phyloP scores from a whole-genome alignment of 305 asterid species.

The Solanum hybrid region DNA sequence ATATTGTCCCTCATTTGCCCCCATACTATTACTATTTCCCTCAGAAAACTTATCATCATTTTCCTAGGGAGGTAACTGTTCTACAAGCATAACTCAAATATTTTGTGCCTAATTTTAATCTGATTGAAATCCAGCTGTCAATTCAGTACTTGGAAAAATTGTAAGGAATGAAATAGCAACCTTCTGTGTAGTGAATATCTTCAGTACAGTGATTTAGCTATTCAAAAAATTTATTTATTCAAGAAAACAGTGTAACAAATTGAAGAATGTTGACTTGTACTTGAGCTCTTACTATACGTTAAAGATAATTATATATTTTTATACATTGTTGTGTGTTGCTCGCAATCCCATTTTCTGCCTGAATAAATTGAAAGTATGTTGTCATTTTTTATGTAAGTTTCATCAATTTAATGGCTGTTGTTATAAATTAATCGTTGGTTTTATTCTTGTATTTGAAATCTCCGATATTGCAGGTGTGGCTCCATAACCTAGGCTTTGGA shows the following conservation, averaged over 20 bases:
- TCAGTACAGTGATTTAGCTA: not conserved
- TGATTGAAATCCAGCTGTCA: not conserved
- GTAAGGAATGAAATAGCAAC: not conserved
- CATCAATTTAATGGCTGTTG: not conserved
- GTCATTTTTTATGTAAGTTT: not conserved
- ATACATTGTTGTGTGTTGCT: not conserved
- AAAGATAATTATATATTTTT: not conserved
- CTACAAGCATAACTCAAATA: not conserved
- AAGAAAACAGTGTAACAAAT: not conserved
- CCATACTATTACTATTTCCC: slow-evolving; percentile 66
- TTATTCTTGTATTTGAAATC: not conserved
- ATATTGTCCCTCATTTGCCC: slow-evolving; percentile 98
- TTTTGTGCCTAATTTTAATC: not conserved
- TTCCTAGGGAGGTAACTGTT: slow-evolving; percentile 77
- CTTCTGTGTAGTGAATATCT: not conserved
- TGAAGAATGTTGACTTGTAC: not conserved
- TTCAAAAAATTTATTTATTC: not conserved
- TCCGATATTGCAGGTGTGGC: slow-evolving; percentile 63
- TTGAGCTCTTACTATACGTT: not conserved
- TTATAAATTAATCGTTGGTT: not conserved
- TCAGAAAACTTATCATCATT: slow-evolving; percentile 78
- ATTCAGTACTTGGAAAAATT: not conserved
- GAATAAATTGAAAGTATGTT: not conserved
- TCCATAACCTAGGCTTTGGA: slow-evolving; percentile 37
- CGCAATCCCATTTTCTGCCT: not conserved